Percentiles rank a stretch among this genome's conserved stretches.
phyloP scores from a whole-genome alignment of 352 stramenopile species.

The Pythium scleroteichum region DNA sequence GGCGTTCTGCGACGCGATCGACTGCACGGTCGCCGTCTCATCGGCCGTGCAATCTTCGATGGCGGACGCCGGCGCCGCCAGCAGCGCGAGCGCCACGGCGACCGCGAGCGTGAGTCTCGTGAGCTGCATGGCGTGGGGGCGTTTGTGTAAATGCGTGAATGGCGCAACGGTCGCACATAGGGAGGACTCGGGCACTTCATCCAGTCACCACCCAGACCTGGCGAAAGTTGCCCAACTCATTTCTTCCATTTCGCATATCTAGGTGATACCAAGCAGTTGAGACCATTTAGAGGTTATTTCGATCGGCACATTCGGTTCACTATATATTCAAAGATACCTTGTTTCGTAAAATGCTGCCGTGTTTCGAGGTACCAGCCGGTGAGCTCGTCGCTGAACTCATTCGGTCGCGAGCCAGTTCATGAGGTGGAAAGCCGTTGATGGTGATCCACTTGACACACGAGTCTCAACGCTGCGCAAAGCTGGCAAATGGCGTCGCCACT shows the following conservation, averaged over 20 bases:
- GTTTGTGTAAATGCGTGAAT: not conserved
- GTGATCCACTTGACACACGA: not conserved
- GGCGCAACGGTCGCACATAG: not conserved
- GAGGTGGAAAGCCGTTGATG: not conserved
- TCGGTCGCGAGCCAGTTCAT: constrained; percentile 1
- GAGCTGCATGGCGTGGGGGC: constrained; percentile 9
- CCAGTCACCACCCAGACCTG: not conserved
- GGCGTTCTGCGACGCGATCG: not conserved
- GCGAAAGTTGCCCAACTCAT: constrained; percentile 13
- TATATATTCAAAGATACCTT: constrained; percentile 1
- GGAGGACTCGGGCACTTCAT: not conserved
- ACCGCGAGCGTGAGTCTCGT: not conserved
- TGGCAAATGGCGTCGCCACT: not conserved
- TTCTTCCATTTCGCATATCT: not conserved
- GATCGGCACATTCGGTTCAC: not conserved
- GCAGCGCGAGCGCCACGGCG: not conserved
- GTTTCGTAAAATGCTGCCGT: not conserved
- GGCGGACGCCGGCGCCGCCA: not conserved
- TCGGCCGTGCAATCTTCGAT: constrained; percentile 13
- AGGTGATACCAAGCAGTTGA: not conserved
- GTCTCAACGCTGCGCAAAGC: not conserved
- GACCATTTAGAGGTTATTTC: not conserved
- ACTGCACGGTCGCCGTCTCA: constrained; percentile 10
- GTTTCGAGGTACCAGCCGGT: not conserved
- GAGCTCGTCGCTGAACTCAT: constrained; percentile 7